A percentile compares a stretch with the other conserved stretches of the same genome.
phyloP scores from a whole-genome alignment of 2,329 filamentous ascomycete species.

The Penicillium aurantiogriseum region DNA sequence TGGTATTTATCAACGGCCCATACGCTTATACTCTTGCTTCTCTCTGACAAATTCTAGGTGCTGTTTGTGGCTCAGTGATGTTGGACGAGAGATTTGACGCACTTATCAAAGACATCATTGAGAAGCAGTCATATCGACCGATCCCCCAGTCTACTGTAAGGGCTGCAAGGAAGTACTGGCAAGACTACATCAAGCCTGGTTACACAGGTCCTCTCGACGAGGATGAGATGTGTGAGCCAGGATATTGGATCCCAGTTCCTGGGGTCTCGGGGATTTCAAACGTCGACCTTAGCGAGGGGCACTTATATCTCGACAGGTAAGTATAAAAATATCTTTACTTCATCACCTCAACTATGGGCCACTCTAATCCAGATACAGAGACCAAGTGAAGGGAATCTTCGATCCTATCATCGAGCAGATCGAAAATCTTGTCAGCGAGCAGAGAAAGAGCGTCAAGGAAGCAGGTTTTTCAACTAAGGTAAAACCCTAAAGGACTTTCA shows the following conservation, averaged over 20 bases:
- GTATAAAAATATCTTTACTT: background rate
- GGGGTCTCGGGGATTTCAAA: conserved; percentile 22
- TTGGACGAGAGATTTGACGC: conserved; percentile 31
- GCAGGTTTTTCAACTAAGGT: conserved; percentile 10
- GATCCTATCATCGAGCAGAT: conserved; percentile 30
- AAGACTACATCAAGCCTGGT: conserved; percentile 28
- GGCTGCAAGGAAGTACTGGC: conserved; percentile 32
- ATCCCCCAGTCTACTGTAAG: conserved; percentile 27
- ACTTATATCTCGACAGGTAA: conserved; percentile 21
- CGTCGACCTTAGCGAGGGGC: conserved; percentile 21
- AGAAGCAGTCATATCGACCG: conserved; percentile 24
- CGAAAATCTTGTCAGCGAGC: conserved; percentile 24
- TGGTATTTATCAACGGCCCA: conserved; percentile 12
- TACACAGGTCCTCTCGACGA: conserved; percentile 21
- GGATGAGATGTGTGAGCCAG: conserved; percentile 25
- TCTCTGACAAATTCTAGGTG: conserved; percentile 18
- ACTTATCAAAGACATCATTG: conserved; percentile 27
- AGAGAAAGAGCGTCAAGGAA: conserved; percentile 14
- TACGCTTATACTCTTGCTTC: accelerated
- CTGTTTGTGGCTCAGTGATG: conserved; percentile 33
- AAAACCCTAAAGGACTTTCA: background rate
- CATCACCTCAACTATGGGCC: no score
- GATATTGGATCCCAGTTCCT: conserved; percentile 25
- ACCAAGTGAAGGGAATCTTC: conserved; percentile 28
- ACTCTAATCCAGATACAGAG: conserved; percentile 9